Base-by-base conservation (phyloP, 345 rosid genomes). In the Citrus cavaleriei region DNA sequence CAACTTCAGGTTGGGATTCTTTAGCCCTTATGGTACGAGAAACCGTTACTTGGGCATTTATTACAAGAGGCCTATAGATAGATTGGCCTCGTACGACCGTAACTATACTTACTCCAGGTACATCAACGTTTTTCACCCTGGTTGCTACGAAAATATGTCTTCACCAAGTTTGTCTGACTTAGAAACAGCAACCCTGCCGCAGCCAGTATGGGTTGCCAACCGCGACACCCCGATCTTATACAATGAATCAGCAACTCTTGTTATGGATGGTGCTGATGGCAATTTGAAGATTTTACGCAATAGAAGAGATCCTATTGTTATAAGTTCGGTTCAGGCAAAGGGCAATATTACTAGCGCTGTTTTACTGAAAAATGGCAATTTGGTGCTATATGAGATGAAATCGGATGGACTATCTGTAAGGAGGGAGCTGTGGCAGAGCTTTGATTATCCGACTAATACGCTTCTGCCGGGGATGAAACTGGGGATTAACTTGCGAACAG, bases 381-480 rank as follows among this genome's bases (percentile, higher is more conserved):
- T 86, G 38, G 82, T 86, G 68, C 85, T 84, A 0, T 77, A 72
- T 1, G 85, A 84, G 67, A 75, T 83, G 73, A 74, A 73, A 49
- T 70, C 72, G 46, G 66, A 84, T 78, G 85, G 86, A 34, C 4
- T 12, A 42, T 81, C 85, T 37, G 6, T 64, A 55, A 78, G 19
- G 63, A 69, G 55, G 42, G 4, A 71, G 24, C 12, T 76, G 61
- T 81, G 80, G 80, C 72, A 70, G 57, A 80, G 78, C 63, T 80
- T 74, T 68, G 82, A 80, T 28, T 55, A 55, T 72, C 64, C 46
- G 4, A 72, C 30, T 22, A 10, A 57, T 35, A 63, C 79, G 0
- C 74, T 79, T 75, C 65, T 79, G 4, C 87, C 91, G 8, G 89
- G 89, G 21, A 86, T 86, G 91, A 88, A 88, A 80, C 62, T 84